Evolutionary conservation across 257 asterid species (phyloP), one percentile per base, ranked within the genome.

Genomic region (Nicotiana otophora): DNA sequence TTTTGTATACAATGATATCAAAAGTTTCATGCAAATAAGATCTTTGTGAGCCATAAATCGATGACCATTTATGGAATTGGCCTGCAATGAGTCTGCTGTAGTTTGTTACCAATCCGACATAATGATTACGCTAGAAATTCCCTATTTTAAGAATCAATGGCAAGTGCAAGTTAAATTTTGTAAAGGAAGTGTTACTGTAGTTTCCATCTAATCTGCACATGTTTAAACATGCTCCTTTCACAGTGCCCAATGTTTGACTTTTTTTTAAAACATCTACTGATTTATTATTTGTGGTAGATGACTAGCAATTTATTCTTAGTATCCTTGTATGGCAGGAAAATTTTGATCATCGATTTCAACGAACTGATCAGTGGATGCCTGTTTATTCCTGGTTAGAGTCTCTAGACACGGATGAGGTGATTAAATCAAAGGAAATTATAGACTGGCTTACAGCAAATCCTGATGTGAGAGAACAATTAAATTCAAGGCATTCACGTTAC

Each of bases 311-410:
- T 51, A 75, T 75, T 75, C 63, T 36, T 75, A 75, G 80, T 26
- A 75, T 75, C 64, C 65, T 81, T 81, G 42, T 67, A 53, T 86
- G 64, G 79, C 89, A 88, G 91, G 91, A 81, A 83, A 85, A 80
- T 57, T 64, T 55, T 82, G 99, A 95, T 86, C 97, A 94, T 79
- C 90, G 98, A 87, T 95, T 95, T 86, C 99, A 95, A 88, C 93
- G 99, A 78, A 92, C 98, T n/a, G 98, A 95, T 83, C 97, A 91
- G 82, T 95, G 99, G 99, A 89, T 74, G 94, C 99, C 98, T 51
- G 93, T 95, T 28, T 95, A 95, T 87, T 81, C 94, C 28, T 95
- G 99, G 99, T 90, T 95, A 57, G 98, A 95, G 81, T 86, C 97
- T 15, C 89, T 95, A 77, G 91, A 91, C 66, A 86, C 94, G 10